phyloP scores from a whole-genome alignment of 306 rosid genomes.

The Pyrus betulifolia region DNA sequence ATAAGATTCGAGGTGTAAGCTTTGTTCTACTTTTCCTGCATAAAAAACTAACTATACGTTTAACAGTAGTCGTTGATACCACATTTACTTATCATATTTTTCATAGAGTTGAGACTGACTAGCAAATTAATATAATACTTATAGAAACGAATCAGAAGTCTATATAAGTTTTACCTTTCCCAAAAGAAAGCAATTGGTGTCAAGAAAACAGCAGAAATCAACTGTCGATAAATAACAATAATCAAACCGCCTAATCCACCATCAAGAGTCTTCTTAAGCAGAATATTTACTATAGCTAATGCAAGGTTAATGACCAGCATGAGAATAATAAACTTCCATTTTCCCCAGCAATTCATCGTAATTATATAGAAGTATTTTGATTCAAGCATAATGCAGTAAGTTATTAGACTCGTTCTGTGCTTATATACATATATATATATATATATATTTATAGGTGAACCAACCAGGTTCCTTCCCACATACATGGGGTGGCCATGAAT shows the following conservation, averaged over 20 bases:
- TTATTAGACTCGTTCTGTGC: not conserved
- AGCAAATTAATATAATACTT: not conserved
- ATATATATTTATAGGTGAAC: constrained; percentile 21
- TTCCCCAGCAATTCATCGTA: constrained; percentile 24
- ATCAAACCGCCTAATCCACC: constrained; percentile 47
- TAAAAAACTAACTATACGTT: not conserved
- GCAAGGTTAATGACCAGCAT: constrained; percentile 62
- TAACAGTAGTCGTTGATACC: not conserved
- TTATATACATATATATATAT: not conserved
- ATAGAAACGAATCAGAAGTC: not conserved
- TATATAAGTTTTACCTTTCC: constrained; percentile 39
- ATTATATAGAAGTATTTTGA: not conserved
- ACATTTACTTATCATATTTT: not conserved
- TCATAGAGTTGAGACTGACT: too few relatives aligned
- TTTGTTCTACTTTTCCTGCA: constrained; percentile 52
- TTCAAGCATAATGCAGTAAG: constrained; percentile 10
- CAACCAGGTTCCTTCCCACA: not conserved
- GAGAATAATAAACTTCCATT: constrained; percentile 43
- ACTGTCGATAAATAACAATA: constrained; percentile 61
- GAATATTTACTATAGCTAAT: constrained; percentile 54
- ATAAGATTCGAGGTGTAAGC: constrained; percentile 30
- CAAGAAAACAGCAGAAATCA: constrained; percentile 58
- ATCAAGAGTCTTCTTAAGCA: constrained; percentile 61
- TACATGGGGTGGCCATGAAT: constrained; percentile 4
- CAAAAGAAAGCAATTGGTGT: constrained; percentile 56